These are phyloP conservation scores for Petunia hybrid DNA, from an alignment of 305 asterid genomes.

Conservation along the genomic window DNA sequence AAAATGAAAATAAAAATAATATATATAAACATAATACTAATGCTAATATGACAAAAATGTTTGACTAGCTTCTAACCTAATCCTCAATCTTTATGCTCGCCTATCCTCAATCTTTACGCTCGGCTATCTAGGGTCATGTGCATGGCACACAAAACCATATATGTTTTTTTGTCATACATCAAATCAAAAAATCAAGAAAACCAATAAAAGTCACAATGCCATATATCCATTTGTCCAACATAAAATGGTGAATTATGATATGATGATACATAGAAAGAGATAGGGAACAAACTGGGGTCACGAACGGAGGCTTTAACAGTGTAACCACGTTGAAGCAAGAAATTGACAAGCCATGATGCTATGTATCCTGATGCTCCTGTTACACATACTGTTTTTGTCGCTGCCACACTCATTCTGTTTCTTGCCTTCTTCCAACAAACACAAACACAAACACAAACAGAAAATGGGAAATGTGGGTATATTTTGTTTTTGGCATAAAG, in stretches of 20 bases:
- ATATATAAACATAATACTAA: background rate
- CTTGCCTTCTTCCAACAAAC: background rate
- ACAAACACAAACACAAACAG: background rate
- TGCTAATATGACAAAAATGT: too few species aligned
- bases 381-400: conserved; percentile 44
- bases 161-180: background rate
- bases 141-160: background rate
- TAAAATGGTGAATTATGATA: background rate
- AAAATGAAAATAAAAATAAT: background rate
- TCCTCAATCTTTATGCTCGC: too few species aligned
- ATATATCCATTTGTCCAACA: background rate
- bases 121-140: background rate
- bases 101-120: too few species aligned
- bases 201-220: background rate
- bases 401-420: conserved; percentile 4
- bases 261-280: background rate
- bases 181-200: background rate
- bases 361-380: conserved; percentile 54
- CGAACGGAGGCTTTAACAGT: conserved; percentile 48
- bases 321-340: conserved; percentile 49
- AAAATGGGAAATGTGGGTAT: background rate
- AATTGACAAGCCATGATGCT: conserved; percentile 51
- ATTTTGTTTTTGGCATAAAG: background rate
- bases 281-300: conserved; percentile 34
- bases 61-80: too few species aligned